Base-by-base conservation (phyloP, 2,329 filamentous ascomycete species). In the Torrubiella hemipterigena region DNA sequence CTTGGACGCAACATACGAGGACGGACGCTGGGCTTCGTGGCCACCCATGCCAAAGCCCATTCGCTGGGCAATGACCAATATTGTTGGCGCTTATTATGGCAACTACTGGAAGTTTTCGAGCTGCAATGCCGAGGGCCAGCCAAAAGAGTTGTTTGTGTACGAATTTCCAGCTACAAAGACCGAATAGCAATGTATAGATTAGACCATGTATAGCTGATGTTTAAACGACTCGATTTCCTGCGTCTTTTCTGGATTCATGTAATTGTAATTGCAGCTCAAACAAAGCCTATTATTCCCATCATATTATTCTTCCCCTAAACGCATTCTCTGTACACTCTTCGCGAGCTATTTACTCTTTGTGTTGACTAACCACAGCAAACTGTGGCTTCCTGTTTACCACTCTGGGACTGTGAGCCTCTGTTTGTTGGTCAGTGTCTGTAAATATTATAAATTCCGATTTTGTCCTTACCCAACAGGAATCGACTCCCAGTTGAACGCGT, bases 401-500 rank as follows among this genome's bases (percentile, higher is more conserved):
- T 56, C 22, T 50, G 56, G 4, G 54, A 58, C 18, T 50, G 42
- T 5, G 42, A 35, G 10, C 42, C 36, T 11, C 42, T 38, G 13
- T 6, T 2, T 18, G 28, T 30, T 30, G 33, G 19, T 37, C 19
- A 34, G 21, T 11, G 16, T n/a, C n/a, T n/a, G n/a, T n/a, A n/a
- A n/a, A 6, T 24, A 11, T 16, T 28, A n/a, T n/a, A 5, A 16
- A 17, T 5, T 15, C 14, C 15, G 8, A 17, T 5, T 33, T 31
- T 29, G 14, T 11, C 44, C 49, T 35, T 43, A 55, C 49, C 41
- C 38, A 5, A 47, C 38, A 7, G 46, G 39, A 12, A 72, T 44
- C 0, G 51, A 57, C 49, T 81, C 78, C 79, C 81, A 87, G 18
- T 75, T 70, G 49, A 84, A 89, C 36, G 82, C 47, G 40, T 86